Evolutionary conservation across 768 basidiomycete species (phyloP).

Genomic region (Leccinum boreale): DNA sequence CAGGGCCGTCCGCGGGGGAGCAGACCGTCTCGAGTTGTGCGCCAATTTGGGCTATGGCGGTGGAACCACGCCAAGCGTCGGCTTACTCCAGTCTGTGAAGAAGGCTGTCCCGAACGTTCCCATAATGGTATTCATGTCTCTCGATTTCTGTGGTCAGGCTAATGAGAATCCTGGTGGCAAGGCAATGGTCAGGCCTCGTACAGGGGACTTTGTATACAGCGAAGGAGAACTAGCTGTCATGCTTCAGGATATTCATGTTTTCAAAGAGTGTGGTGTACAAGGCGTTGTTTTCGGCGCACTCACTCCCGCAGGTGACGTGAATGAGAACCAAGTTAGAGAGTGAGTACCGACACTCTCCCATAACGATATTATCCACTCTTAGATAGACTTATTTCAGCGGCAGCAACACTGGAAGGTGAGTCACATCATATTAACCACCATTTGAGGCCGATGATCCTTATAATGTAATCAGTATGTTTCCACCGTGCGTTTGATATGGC

Average conservation of each 20-base stretch:
- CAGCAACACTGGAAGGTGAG: slow-evolving; percentile 61
- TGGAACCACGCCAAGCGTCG: slow-evolving; percentile 80
- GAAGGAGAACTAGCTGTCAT: slow-evolving; percentile 66
- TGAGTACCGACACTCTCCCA: slow-evolving; percentile 1
- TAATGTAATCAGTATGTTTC: slow-evolving; percentile 59
- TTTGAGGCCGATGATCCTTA: not conserved
- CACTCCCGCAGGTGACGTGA: slow-evolving; percentile 52
- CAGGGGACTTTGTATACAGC: slow-evolving; percentile 77
- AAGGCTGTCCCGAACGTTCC: slow-evolving; percentile 47
- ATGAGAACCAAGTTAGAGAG: slow-evolving; percentile 55
- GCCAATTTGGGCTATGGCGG: slow-evolving; percentile 69
- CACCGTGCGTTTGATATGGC: slow-evolving; percentile 81
- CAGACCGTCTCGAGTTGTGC: slow-evolving; percentile 76
- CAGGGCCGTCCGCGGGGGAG: slow-evolving; percentile 71
- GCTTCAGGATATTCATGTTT: slow-evolving; percentile 64
- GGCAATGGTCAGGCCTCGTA: slow-evolving; percentile 79
- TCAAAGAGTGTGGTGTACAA: slow-evolving; percentile 53
- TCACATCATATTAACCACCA: not conserved
- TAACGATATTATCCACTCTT: not conserved
- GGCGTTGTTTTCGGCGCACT: slow-evolving; percentile 71
- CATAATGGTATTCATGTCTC: slow-evolving; percentile 61
- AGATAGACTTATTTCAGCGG: slow-evolving; percentile 52
- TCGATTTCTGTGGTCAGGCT: not conserved
- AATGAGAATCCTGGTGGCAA: slow-evolving; percentile 25
- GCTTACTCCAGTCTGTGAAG: slow-evolving; percentile 60